Evolutionary conservation across 192 early-diverging fungal species (phyloP).

Genomic region (Diversispora eburnea): DNA sequence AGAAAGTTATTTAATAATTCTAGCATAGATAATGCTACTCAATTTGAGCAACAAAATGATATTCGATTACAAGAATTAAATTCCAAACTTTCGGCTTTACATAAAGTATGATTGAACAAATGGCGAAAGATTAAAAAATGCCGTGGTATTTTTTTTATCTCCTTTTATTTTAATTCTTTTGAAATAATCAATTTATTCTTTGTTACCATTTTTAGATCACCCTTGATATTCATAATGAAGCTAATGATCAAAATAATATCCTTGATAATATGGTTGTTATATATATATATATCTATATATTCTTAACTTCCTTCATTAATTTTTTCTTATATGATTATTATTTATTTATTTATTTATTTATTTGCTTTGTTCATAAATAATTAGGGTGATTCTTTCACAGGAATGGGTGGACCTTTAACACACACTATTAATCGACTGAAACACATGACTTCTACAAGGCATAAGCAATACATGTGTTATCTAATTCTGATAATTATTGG

Average conservation of each 20-base stretch:
- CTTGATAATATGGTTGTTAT: slow-evolving; percentile 39
- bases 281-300: too few species aligned
- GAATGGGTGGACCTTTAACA: neutral
- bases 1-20: neutral
- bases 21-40: neutral
- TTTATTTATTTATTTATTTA: neutral
- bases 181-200: neutral
- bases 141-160: slow-evolving; percentile 1
- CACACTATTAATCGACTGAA: neutral
- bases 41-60: slow-evolving; percentile 47
- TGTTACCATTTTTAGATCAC: slow-evolving; percentile 35
- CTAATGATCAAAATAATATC: slow-evolving; percentile 38
- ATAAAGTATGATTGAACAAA: slow-evolving; percentile 31
- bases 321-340: neutral
- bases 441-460: slow-evolving; percentile 20
- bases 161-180: neutral
- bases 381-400: slow-evolving; percentile 8
- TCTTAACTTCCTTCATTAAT: too few species aligned
- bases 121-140: too few species aligned
- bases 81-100: slow-evolving; percentile 41
- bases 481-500: neutral
- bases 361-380: neutral
- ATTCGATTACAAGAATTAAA: slow-evolving; percentile 41
- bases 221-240: slow-evolving; percentile 46
- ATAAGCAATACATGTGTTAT: slow-evolving; percentile 9